Evolutionary conservation across 2,329 filamentous ascomycete species (phyloP).

Genomic region (Cladobotryum protrusum): DNA sequence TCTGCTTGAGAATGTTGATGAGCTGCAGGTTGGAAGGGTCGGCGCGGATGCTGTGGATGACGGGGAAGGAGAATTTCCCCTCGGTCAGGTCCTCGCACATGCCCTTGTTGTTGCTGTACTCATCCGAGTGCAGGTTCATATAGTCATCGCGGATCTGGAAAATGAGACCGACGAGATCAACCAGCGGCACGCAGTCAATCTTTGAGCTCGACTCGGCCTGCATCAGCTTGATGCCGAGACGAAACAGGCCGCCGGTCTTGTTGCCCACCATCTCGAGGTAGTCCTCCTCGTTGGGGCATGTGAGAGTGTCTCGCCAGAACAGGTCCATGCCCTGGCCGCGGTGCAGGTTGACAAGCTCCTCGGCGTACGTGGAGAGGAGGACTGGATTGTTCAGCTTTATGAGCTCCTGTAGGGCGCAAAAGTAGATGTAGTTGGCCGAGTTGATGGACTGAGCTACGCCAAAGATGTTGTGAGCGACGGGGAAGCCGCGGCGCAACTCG

Average conservation of each 20-base stretch:
- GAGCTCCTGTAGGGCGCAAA: slow-evolving; percentile 69
- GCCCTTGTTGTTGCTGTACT: slow-evolving; percentile 85
- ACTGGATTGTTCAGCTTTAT: slow-evolving; percentile 62
- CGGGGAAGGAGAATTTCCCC: slow-evolving; percentile 93
- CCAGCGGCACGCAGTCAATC: slow-evolving; percentile 73
- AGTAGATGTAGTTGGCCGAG: slow-evolving; percentile 85
- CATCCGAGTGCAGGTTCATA: slow-evolving; percentile 69
- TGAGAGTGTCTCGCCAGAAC: slow-evolving; percentile 81
- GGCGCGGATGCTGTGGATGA: slow-evolving; percentile 85
- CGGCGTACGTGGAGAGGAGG: slow-evolving; percentile 66
- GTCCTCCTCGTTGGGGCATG: slow-evolving; percentile 78
- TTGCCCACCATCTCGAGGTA: slow-evolving; percentile 93
- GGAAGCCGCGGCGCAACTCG: slow-evolving; percentile 67
- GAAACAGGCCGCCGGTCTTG: slow-evolving; percentile 84
- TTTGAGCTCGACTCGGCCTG: slow-evolving; percentile 58
- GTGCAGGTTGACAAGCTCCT: slow-evolving; percentile 79
- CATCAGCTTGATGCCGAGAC: slow-evolving; percentile 81
- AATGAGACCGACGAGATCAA: slow-evolving; percentile 77
- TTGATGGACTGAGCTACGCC: slow-evolving; percentile 86
- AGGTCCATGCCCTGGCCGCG: slow-evolving; percentile 87
- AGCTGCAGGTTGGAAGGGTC: slow-evolving; percentile 70
- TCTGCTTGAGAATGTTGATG: slow-evolving; percentile 88
- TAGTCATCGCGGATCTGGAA: slow-evolving; percentile 95
- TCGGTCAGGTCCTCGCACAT: slow-evolving; percentile 93
- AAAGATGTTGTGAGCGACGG: slow-evolving; percentile 79